These are phyloP conservation scores for Protea cynaroides DNA, from an alignment of 164 flowering plant species.

Conservation along the genomic window DNA sequence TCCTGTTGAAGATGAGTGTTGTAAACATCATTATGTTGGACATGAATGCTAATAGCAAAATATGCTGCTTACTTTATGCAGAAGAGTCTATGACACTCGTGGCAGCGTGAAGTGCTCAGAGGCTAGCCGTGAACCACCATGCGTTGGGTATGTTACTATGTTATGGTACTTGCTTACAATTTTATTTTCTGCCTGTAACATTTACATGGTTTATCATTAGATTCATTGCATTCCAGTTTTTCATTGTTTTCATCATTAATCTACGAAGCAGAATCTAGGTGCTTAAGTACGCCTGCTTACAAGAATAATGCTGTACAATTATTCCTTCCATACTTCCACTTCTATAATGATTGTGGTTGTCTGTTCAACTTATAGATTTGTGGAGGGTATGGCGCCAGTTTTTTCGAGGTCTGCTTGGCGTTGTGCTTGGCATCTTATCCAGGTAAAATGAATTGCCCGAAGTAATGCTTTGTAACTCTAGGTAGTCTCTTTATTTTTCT, in stretches of 20 bases:
- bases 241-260: background rate
- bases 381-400: slow-evolving; percentile 99
- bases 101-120: slow-evolving; percentile 69
- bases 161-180: background rate
- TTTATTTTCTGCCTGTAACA: background rate
- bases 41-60: background rate
- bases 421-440: slow-evolving; percentile 96
- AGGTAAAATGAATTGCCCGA: slow-evolving; percentile 35
- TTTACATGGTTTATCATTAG: too few relatives aligned
- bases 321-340: background rate
- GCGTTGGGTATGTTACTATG: slow-evolving; percentile 67
- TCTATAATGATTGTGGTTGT: background rate
- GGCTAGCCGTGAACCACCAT: slow-evolving; percentile 79
- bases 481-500: too few relatives aligned
- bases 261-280: background rate
- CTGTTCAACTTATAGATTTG: slow-evolving; percentile 48
- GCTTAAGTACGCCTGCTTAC: background rate
- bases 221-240: background rate
- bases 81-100: slow-evolving; percentile 69
- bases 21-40: background rate
- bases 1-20: background rate
- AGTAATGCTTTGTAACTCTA: too few relatives aligned
- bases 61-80: slow-evolving; percentile 25
- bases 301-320: background rate
- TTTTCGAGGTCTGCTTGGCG: slow-evolving; percentile 93